Base-by-base conservation (phyloP, 2,329 filamentous ascomycete species). In the Microcyclospora tardicrescens region DNA sequence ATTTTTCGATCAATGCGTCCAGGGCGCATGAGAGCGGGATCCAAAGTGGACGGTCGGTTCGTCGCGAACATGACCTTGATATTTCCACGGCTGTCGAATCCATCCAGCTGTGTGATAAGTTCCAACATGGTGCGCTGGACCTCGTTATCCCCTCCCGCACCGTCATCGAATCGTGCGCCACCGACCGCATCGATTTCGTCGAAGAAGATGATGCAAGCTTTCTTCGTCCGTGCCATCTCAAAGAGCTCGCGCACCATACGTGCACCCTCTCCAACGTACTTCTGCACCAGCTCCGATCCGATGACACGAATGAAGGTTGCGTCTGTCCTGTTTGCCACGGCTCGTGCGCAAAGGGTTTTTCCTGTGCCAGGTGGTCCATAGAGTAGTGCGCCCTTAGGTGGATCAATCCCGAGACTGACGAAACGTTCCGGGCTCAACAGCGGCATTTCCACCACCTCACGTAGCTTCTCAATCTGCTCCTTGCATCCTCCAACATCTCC, bases 11-110 rank as follows among this genome's bases (percentile, higher is more conserved):
- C 89, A 56, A 96, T 96, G 73, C 89, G 87, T 27, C 89, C 89
- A 10, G 89, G 89, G 67, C 89, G 76, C 86, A 96, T 95, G 48
- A 96, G 73, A 2, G 89, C 89, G n/a, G 89, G 89, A 59, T 96
- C 89, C 39, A 96, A 73, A 3, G 89, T 96, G 3, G 86, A 94
- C 2, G 89, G 89, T 61, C 89, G 75, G 73, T 96, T 96, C 60
- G 89, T 96, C 42, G 89, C 89, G 58, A 96, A 96, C 89, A 96
- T 96, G 64, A 96, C 89, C 67, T 96, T 96, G 73, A 96, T 96
- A 65, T 96, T 96, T 61, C 89, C 89, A 62, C 89, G 75, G 35
- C 86, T 84, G 58, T 96, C 89, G 68, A 96, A 96, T 46, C 89
- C 89, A 57, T 96, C 89, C 34, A 96, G 72, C 63, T 96, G 89